Conservation (phyloP, 331 rosid species). For the Pyrus hybrid region DNA sequence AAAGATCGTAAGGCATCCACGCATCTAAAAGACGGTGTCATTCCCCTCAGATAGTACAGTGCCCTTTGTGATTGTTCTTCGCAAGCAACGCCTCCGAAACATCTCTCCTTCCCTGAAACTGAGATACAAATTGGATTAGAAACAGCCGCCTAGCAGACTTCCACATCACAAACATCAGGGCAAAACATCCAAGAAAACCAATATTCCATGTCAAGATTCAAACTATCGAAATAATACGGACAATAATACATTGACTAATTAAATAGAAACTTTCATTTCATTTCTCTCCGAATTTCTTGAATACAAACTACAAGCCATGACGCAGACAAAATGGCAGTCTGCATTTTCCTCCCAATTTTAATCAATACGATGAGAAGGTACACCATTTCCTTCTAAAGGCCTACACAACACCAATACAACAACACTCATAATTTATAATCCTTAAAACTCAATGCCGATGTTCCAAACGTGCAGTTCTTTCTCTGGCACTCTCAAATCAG, state of each 20-base stretch:
- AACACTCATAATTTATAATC: neutral
- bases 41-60: neutral
- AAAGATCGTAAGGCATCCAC: neutral
- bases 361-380: neutral
- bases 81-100: constrained; percentile 7
- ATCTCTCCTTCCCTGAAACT: no score
- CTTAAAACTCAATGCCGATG: constrained; percentile 21
- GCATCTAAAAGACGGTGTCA: neutral
- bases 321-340: neutral
- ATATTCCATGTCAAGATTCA: neutral
- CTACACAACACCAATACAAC: neutral
- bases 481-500: constrained; percentile 45
- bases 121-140: no score
- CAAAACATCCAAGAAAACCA: neutral
- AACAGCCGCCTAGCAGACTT: neutral
- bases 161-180: neutral
- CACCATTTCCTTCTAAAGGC: neutral
- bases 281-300: neutral
- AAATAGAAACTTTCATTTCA: neutral
- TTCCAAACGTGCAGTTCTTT: constrained; percentile 55
- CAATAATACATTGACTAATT: neutral
- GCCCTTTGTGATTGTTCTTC: constrained; percentile 1
- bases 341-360: neutral
- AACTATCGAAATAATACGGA: neutral
- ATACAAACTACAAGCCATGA: neutral